Evolutionary conservation across 2,329 filamentous ascomycete genomes (phyloP).

Genomic region (Trichoderma breve): DNA sequence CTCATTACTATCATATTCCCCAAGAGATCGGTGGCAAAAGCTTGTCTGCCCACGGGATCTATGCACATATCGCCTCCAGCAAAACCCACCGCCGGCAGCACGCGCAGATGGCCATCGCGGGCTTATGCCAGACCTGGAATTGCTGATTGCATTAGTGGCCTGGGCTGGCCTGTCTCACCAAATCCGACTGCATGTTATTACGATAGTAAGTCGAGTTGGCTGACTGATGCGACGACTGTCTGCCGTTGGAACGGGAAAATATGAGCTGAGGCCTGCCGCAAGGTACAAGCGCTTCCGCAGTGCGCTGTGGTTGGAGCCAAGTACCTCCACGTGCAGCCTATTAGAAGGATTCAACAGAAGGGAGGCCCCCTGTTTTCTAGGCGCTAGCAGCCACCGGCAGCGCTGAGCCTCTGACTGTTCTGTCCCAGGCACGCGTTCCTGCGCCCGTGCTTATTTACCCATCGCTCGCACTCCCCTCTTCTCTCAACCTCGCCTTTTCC

Average conservation of each 20-base stretch:
- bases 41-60: background rate
- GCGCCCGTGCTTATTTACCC: slow-evolving; percentile 14
- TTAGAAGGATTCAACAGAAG: background rate
- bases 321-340: background rate
- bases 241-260: background rate
- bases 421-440: slow-evolving; percentile 19
- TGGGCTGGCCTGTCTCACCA: slow-evolving; percentile 11
- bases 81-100: background rate
- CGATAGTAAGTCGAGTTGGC: background rate
- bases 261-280: background rate
- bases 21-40: background rate
- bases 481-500: slow-evolving; percentile 1
- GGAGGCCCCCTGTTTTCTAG: background rate
- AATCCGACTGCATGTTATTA: background rate
- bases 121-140: background rate
- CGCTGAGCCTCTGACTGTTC: slow-evolving; percentile 2
- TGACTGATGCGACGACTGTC: background rate
- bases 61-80: background rate
- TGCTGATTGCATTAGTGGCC: slow-evolving; percentile 8
- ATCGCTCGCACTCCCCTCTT: slow-evolving; percentile 8
- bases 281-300: slow-evolving; percentile 2
- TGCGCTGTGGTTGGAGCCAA: background rate
- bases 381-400: slow-evolving; percentile 3
- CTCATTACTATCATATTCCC: background rate
- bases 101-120: background rate